A percentile compares a stretch with the other conserved stretches of the same genome.
Conservation (phyloP, 768 basidiomycete genomes). For the Paxillus involutus region DNA sequence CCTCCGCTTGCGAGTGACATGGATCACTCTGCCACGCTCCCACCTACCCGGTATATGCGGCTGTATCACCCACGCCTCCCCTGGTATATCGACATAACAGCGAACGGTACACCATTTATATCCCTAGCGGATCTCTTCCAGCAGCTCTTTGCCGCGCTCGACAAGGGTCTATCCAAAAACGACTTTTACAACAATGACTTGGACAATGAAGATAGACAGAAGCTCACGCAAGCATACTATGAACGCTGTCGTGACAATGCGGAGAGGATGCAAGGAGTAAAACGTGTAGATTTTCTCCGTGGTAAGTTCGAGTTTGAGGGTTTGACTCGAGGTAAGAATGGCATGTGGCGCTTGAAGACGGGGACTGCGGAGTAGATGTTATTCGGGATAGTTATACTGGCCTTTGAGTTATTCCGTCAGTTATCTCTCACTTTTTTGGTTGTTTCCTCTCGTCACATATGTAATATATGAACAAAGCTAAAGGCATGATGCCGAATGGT, state of each 20-base stretch:
- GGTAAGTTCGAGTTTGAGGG: constrained; percentile 53
- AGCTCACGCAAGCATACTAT: constrained; percentile 45
- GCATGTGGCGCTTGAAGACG: constrained; percentile 68
- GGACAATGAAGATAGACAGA: constrained; percentile 41
- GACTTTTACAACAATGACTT: constrained; percentile 65
- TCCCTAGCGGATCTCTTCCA: constrained; percentile 56
- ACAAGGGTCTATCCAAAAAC: constrained; percentile 42
- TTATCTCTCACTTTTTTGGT: background rate
- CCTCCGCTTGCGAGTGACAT: constrained; percentile 49
- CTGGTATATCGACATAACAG: constrained; percentile 64
- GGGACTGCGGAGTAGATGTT: constrained; percentile 16
- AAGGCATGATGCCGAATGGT: no score
- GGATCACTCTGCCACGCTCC: constrained; percentile 52
- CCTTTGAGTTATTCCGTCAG: background rate
- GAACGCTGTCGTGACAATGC: constrained; percentile 39
- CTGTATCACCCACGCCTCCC: constrained; percentile 58
- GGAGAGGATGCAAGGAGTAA: constrained; percentile 45
- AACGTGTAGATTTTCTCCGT: constrained; percentile 61
- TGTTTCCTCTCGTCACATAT: background rate
- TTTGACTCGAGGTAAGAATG: constrained; percentile 50
- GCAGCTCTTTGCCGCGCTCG: constrained; percentile 45
- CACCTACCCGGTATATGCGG: constrained; percentile 50
- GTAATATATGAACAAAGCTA: no score
- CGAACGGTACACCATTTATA: constrained; percentile 47
- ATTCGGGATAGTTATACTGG: background rate